Evolutionary conservation across 2,329 filamentous ascomycete species (phyloP), one percentile per base, ranked within the genome.

Genomic region (Verticillium isaacii): DNA sequence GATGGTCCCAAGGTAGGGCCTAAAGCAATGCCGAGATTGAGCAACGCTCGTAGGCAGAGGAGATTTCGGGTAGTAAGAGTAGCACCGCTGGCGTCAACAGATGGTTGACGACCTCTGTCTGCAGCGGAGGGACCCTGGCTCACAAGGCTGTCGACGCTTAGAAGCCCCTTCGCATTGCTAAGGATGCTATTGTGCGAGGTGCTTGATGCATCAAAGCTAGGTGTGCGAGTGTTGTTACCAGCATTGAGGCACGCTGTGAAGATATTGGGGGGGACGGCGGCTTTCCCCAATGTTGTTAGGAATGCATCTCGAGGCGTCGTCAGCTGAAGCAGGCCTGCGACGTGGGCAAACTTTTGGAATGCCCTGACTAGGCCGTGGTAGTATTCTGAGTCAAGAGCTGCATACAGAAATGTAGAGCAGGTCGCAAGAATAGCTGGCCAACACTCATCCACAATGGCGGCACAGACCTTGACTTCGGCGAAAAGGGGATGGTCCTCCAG

Each of bases 391-490:
- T 99, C 95, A 4, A 99, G 80, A 0, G 94, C 88, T 34, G 95
- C 92, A 71, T 96, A 96, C 19, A 99, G 78, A 71, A 98, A 99
- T 0, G 94, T 97, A 0, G 95, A 99, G 69, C 93, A 97, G 2
- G 93, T 95, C 1, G 95, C 94, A 57, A 99, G 84, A 45, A 98
- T 89, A 14, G 95, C 95, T 56, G 95, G 95, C 95, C 95, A 99
- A 73, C 94, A 98, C 67, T 91, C 85, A 4, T 96, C 92, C 29
- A 99, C 90, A 60, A 99, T 89, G 11, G 84, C 84, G 14, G 92
- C 92, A 68, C 92, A 94, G 2, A 87, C 86, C 69, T 88, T 86
- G 61, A 98, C 87, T 58, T 92, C 89, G 1, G 80, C 73, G 59
- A 88, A 83, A 9, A 92, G 80, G 0, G 90, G 84, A 70, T 96